A percentile compares a stretch with the other conserved stretches of the same genome.
These are phyloP conservation scores for Mitosporidium daphniae DNA, from an alignment of 371 early-diverging fungal genomes.

Conservation along the genomic window DNA sequence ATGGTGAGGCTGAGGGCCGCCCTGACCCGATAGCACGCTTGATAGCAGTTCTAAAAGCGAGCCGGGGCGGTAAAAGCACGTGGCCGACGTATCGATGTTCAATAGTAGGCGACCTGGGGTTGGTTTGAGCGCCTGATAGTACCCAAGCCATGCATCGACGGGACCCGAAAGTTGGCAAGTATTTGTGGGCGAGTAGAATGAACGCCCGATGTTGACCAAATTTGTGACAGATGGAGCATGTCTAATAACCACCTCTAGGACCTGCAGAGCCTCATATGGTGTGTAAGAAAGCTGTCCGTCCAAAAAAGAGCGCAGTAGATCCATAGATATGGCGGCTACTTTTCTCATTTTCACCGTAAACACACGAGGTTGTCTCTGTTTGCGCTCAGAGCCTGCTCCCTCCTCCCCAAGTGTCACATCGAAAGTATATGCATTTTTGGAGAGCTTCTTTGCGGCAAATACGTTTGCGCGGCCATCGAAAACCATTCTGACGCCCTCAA, in stretches of 20 bases:
- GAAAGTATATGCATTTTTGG: conserved; percentile 7
- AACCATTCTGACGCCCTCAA: conserved; percentile 9
- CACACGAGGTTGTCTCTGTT: conserved; percentile 6
- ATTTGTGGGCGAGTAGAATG: conserved; percentile 34
- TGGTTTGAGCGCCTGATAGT: conserved; percentile 37
- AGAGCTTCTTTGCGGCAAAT: conserved; percentile 12
- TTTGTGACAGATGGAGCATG: conserved; percentile 22
- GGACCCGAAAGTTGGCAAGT: conserved; percentile 18
- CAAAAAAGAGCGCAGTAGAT: conserved; percentile 9
- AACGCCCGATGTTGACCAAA: conserved; percentile 31
- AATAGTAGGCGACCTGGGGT: conserved; percentile 15
- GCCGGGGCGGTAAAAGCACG: conserved; percentile 41
- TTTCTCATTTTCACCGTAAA: conserved; percentile 9
- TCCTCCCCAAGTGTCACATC: conserved; percentile 1
- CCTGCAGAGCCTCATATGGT: conserved; percentile 21
- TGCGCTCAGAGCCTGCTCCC: conserved; percentile 1
- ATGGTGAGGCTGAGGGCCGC: too few relatives aligned
- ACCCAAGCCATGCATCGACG: conserved; percentile 57
- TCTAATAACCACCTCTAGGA: conserved; percentile 32
- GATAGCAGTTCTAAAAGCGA: too few relatives aligned
- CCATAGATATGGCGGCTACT: conserved; percentile 11
- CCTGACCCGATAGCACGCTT: too few relatives aligned
- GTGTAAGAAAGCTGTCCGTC: conserved; percentile 7
- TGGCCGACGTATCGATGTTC: conserved; percentile 44
- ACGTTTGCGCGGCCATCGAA: conserved; percentile 22